phyloP scores from a whole-genome alignment of 345 rosid genomes.

The Dimocarpus longan region DNA sequence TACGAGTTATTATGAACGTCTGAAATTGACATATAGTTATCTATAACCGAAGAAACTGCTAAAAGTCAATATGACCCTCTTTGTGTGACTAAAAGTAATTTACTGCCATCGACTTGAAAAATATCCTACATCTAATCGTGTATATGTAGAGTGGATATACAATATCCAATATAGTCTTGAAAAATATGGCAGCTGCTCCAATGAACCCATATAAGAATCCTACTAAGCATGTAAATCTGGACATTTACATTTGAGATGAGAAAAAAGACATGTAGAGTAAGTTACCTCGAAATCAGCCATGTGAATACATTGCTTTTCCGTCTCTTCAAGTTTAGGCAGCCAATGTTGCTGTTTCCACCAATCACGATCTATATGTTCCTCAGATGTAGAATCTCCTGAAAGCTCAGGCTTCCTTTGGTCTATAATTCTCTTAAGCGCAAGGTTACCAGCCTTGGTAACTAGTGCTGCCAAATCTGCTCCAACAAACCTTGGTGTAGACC shows the following conservation, averaged over 20 bases:
- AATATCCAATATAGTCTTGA: no score
- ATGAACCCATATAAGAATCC: no score
- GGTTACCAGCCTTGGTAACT: slow-evolving; percentile 73
- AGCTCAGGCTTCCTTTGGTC: slow-evolving; percentile 50
- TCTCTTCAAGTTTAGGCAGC: slow-evolving; percentile 57
- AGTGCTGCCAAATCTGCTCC: slow-evolving; percentile 86
- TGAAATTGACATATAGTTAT: no score
- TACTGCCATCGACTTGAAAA: no score
- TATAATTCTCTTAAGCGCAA: slow-evolving; percentile 62
- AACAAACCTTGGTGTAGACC: slow-evolving; percentile 86
- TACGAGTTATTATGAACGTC: no score
- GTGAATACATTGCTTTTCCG: slow-evolving; percentile 58
- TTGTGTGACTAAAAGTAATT: no score
- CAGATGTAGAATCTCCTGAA: slow-evolving; percentile 31
- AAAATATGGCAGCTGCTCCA: slow-evolving; percentile 36
- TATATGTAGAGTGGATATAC: no score
- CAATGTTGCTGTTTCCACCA: slow-evolving; percentile 68
- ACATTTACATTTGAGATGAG: not conserved
- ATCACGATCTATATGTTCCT: slow-evolving; percentile 37
- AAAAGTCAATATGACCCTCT: no score
- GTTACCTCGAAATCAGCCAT: slow-evolving; percentile 85
- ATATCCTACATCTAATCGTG: no score
- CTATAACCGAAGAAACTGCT: no score
- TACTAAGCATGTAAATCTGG: no score
- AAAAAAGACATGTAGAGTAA: not conserved